phyloP scores from a whole-genome alignment of 2,329 filamentous ascomycete species.

The Aurifilum marmelostoma region DNA sequence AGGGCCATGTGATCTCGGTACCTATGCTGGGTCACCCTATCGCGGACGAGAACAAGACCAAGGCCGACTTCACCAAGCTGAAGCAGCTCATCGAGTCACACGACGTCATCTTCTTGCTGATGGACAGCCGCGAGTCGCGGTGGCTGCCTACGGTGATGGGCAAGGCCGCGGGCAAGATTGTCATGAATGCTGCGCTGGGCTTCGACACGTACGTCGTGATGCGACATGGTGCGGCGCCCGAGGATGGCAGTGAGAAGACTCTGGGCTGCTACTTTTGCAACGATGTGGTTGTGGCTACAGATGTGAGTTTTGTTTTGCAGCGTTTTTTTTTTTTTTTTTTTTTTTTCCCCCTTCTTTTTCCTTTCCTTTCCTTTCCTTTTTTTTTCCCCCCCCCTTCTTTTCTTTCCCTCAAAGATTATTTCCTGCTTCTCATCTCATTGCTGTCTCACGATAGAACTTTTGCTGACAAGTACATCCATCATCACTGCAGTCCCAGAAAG shows the following conservation, averaged over 20 bases:
- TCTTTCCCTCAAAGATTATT: too few species aligned
- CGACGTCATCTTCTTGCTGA: slow-evolving; percentile 92
- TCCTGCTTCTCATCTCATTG: too few species aligned
- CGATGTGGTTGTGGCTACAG: slow-evolving; percentile 90
- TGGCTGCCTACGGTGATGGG: slow-evolving; percentile 98
- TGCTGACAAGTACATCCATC: not conserved
- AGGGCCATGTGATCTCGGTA: slow-evolving; percentile 80
- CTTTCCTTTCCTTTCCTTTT: too few species aligned
- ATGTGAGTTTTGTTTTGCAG: slow-evolving; percentile 66
- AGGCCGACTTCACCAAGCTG: slow-evolving; percentile 75
- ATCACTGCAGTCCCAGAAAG: slow-evolving; percentile 75
- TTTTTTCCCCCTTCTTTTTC: too few species aligned
- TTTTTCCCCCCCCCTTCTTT: too few species aligned
- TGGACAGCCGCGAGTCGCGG: slow-evolving; percentile 92
- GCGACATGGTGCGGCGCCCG: slow-evolving; percentile 78
- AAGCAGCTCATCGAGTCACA: slow-evolving; percentile 78
- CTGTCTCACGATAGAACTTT: slow-evolving; percentile 30
- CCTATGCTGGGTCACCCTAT: slow-evolving; percentile 96
- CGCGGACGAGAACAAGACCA: slow-evolving; percentile 69
- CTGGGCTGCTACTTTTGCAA: slow-evolving; percentile 99
- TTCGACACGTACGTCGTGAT: slow-evolving; percentile 98
- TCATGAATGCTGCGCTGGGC: slow-evolving; percentile 93
- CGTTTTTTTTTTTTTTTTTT: too few species aligned
- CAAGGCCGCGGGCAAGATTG: slow-evolving; percentile 89
- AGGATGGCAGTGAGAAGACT: slow-evolving; percentile 61